Percentiles rank a stretch among this genome's conserved stretches.
Evolutionary conservation across 805 yeast genomes (phyloP).

Genomic region (Zygoascus bituminiphila): DNA sequence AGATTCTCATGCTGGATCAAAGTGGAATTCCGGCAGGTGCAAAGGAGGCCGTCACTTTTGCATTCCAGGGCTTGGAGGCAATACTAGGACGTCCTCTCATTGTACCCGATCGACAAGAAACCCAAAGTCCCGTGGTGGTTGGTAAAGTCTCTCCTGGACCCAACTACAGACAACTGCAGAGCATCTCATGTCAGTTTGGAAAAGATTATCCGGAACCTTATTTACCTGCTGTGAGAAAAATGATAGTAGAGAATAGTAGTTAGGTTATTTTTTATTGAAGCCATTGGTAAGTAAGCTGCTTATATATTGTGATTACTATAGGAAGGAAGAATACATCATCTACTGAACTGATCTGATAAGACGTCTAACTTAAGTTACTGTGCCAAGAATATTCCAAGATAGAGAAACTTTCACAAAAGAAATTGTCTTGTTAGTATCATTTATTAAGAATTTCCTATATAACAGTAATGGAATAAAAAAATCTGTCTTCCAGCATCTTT

Average conservation of each 20-base stretch:
- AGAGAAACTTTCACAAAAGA: too few species aligned
- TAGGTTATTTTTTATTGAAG: neutral
- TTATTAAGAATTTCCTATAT: too few species aligned
- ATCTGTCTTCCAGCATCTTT: too few species aligned
- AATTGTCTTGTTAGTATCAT: too few species aligned
- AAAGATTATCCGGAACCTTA: constrained; percentile 5
- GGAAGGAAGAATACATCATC: too few species aligned
- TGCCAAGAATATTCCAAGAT: too few species aligned
- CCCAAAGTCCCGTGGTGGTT: constrained; percentile 17
- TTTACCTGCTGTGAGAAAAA: constrained; percentile 13
- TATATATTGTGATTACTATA: too few species aligned
- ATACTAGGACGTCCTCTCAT: constrained; percentile 21
- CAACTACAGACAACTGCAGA: constrained; percentile 20
- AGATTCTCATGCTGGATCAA: constrained; percentile 14
- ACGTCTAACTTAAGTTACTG: too few species aligned
- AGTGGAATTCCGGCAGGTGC: constrained; percentile 17
- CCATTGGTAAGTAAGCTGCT: too few species aligned
- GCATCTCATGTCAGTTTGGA: constrained; percentile 15
- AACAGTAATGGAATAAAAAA: too few species aligned
- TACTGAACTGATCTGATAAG: too few species aligned
- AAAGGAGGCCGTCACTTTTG: constrained; percentile 25
- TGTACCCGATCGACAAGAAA: constrained; percentile 22
- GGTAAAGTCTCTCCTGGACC: constrained; percentile 26
- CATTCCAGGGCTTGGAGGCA: constrained; percentile 23
- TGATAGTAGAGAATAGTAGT: constrained; percentile 7